Evolutionary conservation across 2,329 filamentous ascomycete genomes (phyloP), one percentile per base, ranked within the genome.

Genomic region (Cadophora luteo-olivacea): DNA sequence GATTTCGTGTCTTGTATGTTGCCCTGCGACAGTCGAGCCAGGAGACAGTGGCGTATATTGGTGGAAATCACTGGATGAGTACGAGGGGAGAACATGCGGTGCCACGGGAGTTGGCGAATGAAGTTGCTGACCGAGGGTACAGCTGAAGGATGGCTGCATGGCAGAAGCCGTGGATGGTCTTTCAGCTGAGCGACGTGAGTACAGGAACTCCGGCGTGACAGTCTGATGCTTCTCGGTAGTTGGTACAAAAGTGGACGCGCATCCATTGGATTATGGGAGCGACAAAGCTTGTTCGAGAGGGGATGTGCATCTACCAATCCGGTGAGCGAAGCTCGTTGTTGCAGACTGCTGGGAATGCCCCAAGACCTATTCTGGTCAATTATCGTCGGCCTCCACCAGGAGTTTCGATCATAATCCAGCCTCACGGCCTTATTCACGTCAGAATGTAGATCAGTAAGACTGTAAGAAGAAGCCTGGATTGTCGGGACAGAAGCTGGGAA

Each of bases 101-200:
- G 60, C 7, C 60, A 62, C 48, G 22, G 22, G 22, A 33, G 58
- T 45, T 49, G 33, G 33, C 55, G 33, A 58, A 58, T 58, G n/a
- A 9, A 14, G 38, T n/a, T 41, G 55, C 55, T 41, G 33, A 38
- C 19, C 19, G 19, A 41, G 9, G 55, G 33, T n/a, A 33, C 33
- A 38, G 55, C 55, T 58, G 55, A 58, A 58, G 33, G 55, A 58
- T 58, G 55, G 33, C 22, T 58, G n/a, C 55, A 19, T 58, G 33
- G n/a, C 8, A 58, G 55, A 41, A 38, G 55, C 33, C 55, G 55
- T 58, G 33, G 33, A 24, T 22, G 5, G 55, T 12, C n/a, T 38
- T 58, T 58, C 55, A 58, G 55, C 32, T 58, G 55, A 58, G 33
- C 8, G n/a, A 38, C 8, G 55, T 41, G 55, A 54, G 51, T 58